Evolutionary conservation across 108 stramenopile species (phyloP).

Genomic region (Skeletonema tropicum): DNA sequence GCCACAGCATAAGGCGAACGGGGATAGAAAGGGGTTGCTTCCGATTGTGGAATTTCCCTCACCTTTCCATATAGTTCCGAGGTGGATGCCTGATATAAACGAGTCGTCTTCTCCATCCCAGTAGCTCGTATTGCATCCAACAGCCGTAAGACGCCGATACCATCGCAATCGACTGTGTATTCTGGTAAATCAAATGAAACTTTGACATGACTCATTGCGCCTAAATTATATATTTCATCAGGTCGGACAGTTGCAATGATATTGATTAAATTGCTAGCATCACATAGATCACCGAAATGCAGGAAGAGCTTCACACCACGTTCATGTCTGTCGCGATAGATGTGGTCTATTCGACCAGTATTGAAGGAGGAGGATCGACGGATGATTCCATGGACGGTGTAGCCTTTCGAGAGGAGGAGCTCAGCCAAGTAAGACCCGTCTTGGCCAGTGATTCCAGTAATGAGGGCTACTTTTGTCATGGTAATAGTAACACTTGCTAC

Average conservation of each 20-base stretch:
- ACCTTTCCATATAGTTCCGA: conserved; percentile 81
- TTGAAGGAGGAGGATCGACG: conserved; percentile 76
- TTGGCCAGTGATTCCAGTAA: conserved; percentile 80
- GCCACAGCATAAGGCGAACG: conserved; percentile 77
- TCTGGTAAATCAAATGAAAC: conserved; percentile 80
- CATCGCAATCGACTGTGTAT: conserved; percentile 79
- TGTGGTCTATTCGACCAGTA: conserved; percentile 74
- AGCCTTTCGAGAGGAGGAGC: conserved; percentile 64
- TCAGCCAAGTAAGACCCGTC: conserved; percentile 73
- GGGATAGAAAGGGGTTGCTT: conserved; percentile 77
- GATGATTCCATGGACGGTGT: conserved; percentile 67
- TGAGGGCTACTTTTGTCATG: conserved; percentile 42
- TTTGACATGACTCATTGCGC: conserved; percentile 79
- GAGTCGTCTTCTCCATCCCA: conserved; percentile 13
- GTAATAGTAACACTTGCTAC: too few relatives aligned
- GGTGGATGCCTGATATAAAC: conserved; percentile 71
- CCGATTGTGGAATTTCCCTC: conserved; percentile 70
- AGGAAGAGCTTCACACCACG: conserved; percentile 61
- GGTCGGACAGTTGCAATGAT: conserved; percentile 38
- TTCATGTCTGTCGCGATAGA: conserved; percentile 67
- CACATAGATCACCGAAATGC: conserved; percentile 78
- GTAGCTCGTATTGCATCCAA: conserved; percentile 71
- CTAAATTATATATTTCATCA: conserved; percentile 76
- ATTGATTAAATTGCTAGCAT: conserved; percentile 67
- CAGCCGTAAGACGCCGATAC: conserved; percentile 65